phyloP scores from a whole-genome alignment of 1,284 basidiomycete species.

The Ganoderma leucocontextum region DNA sequence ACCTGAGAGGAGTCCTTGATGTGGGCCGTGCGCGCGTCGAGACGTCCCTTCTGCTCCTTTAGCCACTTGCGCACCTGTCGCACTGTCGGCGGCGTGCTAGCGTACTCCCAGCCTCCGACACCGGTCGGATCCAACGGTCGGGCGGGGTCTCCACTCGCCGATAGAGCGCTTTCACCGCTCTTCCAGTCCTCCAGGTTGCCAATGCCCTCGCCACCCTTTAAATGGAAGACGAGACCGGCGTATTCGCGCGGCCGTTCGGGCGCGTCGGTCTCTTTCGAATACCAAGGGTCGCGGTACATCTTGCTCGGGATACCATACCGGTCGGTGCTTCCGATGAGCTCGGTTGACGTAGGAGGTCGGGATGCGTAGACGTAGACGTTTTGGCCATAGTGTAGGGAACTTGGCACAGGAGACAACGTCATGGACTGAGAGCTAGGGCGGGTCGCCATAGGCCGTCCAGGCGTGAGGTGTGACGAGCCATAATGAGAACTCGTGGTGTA shows the following conservation, averaged over 20 bases:
- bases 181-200: constrained; percentile 62
- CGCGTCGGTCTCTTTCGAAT: constrained; percentile 78
- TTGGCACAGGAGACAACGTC: background rate
- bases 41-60: constrained; percentile 36
- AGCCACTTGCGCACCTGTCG: constrained; percentile 64
- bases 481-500: background rate
- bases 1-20: constrained; percentile 63
- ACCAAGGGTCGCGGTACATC: constrained; percentile 82
- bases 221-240: constrained; percentile 78
- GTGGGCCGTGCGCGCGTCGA: constrained; percentile 12
- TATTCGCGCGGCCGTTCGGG: constrained; percentile 79
- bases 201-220: constrained; percentile 69
- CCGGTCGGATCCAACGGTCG: constrained; percentile 27
- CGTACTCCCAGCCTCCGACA: constrained; percentile 83
- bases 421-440: background rate
- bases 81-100: constrained; percentile 66
- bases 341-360: constrained; percentile 61
- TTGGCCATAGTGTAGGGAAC: background rate
- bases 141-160: background rate
- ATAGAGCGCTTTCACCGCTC: constrained; percentile 6
- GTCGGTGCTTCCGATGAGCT: constrained; percentile 64
- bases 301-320: constrained; percentile 62
- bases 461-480: background rate
- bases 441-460: background rate
- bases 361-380: constrained; percentile 50